Conservation (phyloP, 768 basidiomycete genomes). For the Leccinum ochraceum region DNA sequence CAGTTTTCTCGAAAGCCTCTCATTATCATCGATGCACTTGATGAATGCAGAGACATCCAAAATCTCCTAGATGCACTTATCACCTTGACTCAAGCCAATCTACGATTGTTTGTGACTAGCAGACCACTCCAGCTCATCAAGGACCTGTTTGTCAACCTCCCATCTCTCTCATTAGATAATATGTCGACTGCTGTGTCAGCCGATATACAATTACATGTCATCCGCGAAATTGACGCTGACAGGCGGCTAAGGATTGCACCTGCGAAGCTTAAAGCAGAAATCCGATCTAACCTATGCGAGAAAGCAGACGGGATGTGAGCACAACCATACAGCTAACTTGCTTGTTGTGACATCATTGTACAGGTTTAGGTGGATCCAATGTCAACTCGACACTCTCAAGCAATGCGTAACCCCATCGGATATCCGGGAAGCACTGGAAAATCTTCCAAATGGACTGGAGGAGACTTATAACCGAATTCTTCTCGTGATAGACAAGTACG, state of each 20-base stretch:
- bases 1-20: slow-evolving; percentile 1
- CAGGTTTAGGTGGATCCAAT: slow-evolving; percentile 23
- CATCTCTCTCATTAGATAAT: slow-evolving; percentile 6
- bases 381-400: slow-evolving; percentile 13
- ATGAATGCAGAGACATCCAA: slow-evolving; percentile 16
- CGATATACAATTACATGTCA: slow-evolving; percentile 11
- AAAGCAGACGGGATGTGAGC: slow-evolving; percentile 17
- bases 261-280: slow-evolving; percentile 6
- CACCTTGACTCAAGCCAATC: neutral
- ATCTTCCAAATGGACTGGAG: slow-evolving; percentile 11
- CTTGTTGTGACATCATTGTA: neutral
- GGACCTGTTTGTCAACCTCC: slow-evolving; percentile 2
- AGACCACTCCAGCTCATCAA: slow-evolving; percentile 12
- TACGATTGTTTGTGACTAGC: slow-evolving; percentile 16
- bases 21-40: slow-evolving; percentile 17
- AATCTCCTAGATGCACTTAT: slow-evolving; percentile 2
- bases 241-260: slow-evolving; percentile 2
- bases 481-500: neutral
- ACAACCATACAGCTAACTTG: neutral
- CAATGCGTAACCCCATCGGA: slow-evolving; percentile 4
- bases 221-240: slow-evolving; percentile 9
- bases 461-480: slow-evolving; percentile 14
- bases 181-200: neutral
- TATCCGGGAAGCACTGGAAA: slow-evolving; percentile 4
- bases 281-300: neutral